phyloP scores from a whole-genome alignment of 768 basidiomycete genomes.

The Mycena filopes region DNA sequence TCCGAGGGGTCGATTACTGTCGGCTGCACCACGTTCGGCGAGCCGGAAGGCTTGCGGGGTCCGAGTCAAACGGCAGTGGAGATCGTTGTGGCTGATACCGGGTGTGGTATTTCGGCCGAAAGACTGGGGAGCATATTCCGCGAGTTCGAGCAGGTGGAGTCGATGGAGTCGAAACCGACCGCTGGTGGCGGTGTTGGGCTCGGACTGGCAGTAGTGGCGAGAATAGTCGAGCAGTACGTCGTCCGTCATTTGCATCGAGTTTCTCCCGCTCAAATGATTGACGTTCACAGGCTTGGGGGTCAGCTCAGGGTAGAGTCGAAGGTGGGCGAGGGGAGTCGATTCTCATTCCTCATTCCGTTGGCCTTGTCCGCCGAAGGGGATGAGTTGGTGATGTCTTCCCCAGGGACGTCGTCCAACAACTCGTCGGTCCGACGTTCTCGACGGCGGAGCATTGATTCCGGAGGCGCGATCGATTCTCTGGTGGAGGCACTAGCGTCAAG shows the following conservation, averaged over 20 bases:
- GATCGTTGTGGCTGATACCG: constrained; percentile 77
- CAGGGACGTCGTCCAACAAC: constrained; percentile 28
- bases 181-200: constrained; percentile 63
- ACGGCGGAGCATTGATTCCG: constrained; percentile 39
- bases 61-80: constrained; percentile 67
- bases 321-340: constrained; percentile 71
- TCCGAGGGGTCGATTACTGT: constrained; percentile 68
- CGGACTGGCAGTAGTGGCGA: constrained; percentile 82
- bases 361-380: constrained; percentile 47
- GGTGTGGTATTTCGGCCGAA: constrained; percentile 71
- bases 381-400: constrained; percentile 34
- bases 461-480: constrained; percentile 55
- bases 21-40: constrained; percentile 60
- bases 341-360: constrained; percentile 79
- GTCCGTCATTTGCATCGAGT: neutral
- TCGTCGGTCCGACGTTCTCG: constrained; percentile 41
- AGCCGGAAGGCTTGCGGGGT: constrained; percentile 61
- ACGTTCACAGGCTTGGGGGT: constrained; percentile 60
- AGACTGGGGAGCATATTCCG: constrained; percentile 83
- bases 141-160: constrained; percentile 83
- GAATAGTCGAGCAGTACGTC: constrained; percentile 73
- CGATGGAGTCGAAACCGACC: constrained; percentile 49
- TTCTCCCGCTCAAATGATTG: neutral
- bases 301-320: constrained; percentile 83
- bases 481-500: constrained; percentile 59